Base-by-base conservation (phyloP, 805 yeast species). In the Cephaloascus albidus region DNA sequence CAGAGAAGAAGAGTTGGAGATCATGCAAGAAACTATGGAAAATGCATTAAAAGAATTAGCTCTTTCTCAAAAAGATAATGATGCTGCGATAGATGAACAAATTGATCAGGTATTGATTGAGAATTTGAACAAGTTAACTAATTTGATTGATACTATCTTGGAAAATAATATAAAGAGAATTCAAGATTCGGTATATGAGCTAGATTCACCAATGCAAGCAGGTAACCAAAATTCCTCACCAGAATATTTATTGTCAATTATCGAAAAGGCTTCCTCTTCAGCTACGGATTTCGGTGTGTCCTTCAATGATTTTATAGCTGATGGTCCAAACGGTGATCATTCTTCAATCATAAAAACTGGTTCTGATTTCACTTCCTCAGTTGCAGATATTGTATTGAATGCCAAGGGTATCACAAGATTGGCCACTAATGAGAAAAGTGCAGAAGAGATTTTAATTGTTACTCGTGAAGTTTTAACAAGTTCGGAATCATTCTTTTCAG, bases 231-330 rank as follows among this genome's bases (percentile, higher is more conserved):
- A 78, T 54, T 70, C 93, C 2, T 74, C 90, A 0, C 85, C 90
- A 2, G 79, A 74, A 46, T 81, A 75, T 49, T 58, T 82, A 18
- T 62, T 80, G 28, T 79, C 90, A 0, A 63, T 85, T 33, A 65
- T 81, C 45, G 96, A 88, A 53, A 73, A 79, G 45, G 72, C 82
- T 16, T 74, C 86, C 0, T 74, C 78, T 32, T 63, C 74, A 14
- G 87, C 89, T 0, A 85, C 89, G 4, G 89, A 82, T 32, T 85
- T 88, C 57, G 84, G 95, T 4, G 74, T 79, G 19, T 76, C 81
- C 4, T 86, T 85, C 65, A 85, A 81, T 54, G 71, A 76, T 38
- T 81, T 75, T 51, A 65, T 86, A 38, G 88, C 83, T 4, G 95
- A 85, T 53, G 94, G 90, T 4, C 76, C 76, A 38, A 67, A 70